phyloP scores from a whole-genome alignment of 345 rosid species.

The Noccaea caerulescens region DNA sequence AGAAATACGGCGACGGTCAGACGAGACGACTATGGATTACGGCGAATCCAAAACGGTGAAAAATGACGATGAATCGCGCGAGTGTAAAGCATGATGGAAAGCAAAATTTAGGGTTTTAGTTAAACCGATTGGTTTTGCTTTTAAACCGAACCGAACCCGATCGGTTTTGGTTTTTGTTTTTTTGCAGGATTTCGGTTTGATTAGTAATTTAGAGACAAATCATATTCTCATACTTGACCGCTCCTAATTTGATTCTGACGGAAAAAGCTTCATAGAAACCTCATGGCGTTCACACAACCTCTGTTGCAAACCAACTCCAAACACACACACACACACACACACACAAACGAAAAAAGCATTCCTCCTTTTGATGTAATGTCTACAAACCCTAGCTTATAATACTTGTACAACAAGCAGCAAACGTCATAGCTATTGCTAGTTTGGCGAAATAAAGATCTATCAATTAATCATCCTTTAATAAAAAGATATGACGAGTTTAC shows the following conservation, averaged over 20 bases:
- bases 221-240: too few species aligned
- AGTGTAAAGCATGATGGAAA: not conserved
- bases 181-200: not conserved
- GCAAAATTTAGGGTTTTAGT: conserved; percentile 33
- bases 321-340: conserved; percentile 21
- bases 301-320: conserved; percentile 39
- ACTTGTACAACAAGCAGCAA: conserved; percentile 8
- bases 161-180: not conserved
- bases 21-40: conserved; percentile 11
- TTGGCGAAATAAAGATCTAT: not conserved
- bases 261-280: conserved; percentile 10
- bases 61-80: conserved; percentile 22
- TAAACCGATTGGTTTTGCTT: conserved; percentile 28
- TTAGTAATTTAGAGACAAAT: not conserved
- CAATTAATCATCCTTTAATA: not conserved
- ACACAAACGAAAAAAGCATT: not conserved
- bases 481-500: conserved; percentile 6
- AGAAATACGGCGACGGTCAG: conserved; percentile 27
- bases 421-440: not conserved
- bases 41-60: conserved; percentile 15
- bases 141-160: not conserved
- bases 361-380: not conserved
- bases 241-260: not conserved
- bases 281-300: conserved; percentile 38
- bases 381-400: conserved; percentile 6